Evolutionary conservation across 495 filamentous ascomycete species (phyloP).

Genomic region (Hypoxylon subgilvum): DNA sequence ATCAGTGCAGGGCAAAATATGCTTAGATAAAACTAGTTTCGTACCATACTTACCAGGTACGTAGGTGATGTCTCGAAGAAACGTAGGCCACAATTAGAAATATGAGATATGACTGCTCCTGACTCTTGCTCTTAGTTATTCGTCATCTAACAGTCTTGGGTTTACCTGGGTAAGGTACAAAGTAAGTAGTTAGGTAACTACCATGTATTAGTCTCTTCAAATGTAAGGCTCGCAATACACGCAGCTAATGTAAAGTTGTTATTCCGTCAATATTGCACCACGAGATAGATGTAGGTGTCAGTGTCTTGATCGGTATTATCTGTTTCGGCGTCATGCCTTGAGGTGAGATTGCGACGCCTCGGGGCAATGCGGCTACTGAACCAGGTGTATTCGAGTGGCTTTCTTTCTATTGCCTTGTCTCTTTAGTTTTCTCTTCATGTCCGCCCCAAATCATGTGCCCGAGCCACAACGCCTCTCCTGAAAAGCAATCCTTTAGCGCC

Average conservation of each 20-base stretch:
- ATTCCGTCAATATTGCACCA: not conserved
- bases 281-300: no score
- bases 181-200: not conserved
- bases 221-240: slow-evolving; percentile 6
- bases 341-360: slow-evolving; percentile 18
- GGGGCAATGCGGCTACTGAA: no score
- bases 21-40: no score
- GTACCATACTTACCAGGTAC: not conserved
- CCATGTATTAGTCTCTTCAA: slow-evolving; percentile 1
- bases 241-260: slow-evolving; percentile 10
- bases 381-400: not conserved
- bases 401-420: no score
- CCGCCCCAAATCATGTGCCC: not conserved
- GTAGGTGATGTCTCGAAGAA: not conserved
- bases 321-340: slow-evolving; percentile 5
- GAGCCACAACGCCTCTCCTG: slow-evolving; percentile 19
- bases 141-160: slow-evolving; percentile 4
- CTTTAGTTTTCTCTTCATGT: slow-evolving; percentile 6
- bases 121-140: slow-evolving; percentile 13
- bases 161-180: slow-evolving; percentile 6
- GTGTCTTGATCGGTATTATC: not conserved
- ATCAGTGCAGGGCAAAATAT: no score
- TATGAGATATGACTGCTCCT: not conserved
- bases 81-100: not conserved
- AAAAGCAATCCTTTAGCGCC: slow-evolving; percentile 24